Evolutionary conservation across 352 stramenopile species (phyloP), one percentile per base, ranked within the genome.

Genomic region (Pythium phragmiticola): DNA sequence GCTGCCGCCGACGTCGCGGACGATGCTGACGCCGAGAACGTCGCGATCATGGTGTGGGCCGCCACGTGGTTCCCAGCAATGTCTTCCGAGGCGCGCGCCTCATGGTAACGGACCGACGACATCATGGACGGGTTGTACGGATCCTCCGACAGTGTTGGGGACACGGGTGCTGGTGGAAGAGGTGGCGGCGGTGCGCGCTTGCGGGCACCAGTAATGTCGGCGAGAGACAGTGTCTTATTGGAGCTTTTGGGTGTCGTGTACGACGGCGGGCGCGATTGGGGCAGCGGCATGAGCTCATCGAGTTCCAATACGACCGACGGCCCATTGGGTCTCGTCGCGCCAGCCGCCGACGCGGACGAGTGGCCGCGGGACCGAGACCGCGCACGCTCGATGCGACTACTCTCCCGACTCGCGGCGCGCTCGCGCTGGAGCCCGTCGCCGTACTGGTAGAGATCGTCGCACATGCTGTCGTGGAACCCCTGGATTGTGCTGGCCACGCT

Each of bases 391-490:
- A 19, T 46, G 9, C 39, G 39, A 19, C 23, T 37, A 28, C 41
- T 39, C 34, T 39, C 30, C 19, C 65, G 60, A 50, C 60, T 60
- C 14, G 36, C 2, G 1, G 36, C 33, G 26, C 49, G 63, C 16
- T 70, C 45, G 23, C 50, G 64, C 12, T 45, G 43, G 14, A 66
- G 57, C 7, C 65, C 65, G 28, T 71, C 65, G 12, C 65, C 65
- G 30, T 58, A 63, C 46, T 63, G n/a, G 53, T 63, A 71, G 6
- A 58, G 46, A 30, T 71, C 65, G 14, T 63, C 53, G 37, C 65
- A 64, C 45, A 63, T 58, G 37, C 65, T 71, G 39, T 71, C 65
- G 34, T 71, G 65, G 45, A 71, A 50, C 13, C 57, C 52, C 28
- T 71, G 43, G 46, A 71, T 45, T 7, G 65, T 71, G 46, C 57